A percentile compares a stretch with the other conserved stretches of the same genome.
Conservation (phyloP, 352 stramenopile genomes). For the Globisporangium acanthophoron region DNA sequence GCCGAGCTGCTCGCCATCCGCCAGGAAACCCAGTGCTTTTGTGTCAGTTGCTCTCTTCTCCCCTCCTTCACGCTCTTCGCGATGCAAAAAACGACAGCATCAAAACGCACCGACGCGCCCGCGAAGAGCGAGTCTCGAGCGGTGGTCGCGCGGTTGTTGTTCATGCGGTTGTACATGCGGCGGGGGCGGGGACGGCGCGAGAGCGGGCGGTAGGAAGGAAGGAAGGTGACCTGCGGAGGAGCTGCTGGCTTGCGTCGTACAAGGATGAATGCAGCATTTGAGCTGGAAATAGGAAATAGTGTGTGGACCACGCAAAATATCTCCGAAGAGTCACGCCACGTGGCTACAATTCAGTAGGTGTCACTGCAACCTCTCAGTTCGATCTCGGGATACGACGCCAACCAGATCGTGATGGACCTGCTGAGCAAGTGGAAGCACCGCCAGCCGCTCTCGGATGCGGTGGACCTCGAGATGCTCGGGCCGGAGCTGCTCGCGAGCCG, state of each 20-base stretch:
- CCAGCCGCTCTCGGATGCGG: conserved; percentile 3
- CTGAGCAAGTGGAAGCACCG: conserved; percentile 11
- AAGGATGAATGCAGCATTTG: too few relatives aligned
- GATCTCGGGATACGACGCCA: background rate
- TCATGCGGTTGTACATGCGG: conserved; percentile 85
- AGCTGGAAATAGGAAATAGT: too few relatives aligned
- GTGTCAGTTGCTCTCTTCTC: background rate
- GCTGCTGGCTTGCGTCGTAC: background rate
- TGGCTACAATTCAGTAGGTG: too few relatives aligned
- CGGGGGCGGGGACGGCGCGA: too few relatives aligned
- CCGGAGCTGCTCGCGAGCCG: conserved; percentile 14
- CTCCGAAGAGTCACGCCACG: too few relatives aligned
- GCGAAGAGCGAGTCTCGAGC: conserved; percentile 65
- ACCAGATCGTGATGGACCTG: conserved; percentile 1
- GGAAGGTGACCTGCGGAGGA: background rate
- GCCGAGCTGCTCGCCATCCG: conserved; percentile 20
- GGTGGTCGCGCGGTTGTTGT: conserved; percentile 34
- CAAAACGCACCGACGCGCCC: conserved; percentile 35
- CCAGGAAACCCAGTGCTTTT: background rate
- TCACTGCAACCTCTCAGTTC: too few relatives aligned
- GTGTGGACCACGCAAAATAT: too few relatives aligned
- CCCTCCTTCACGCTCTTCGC: background rate
- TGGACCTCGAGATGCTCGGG: conserved; percentile 16
- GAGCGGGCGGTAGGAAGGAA: background rate
- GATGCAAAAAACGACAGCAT: background rate